Conservation (phyloP, 1,284 basidiomycete genomes). For the Malassezia arunalokei region DNA sequence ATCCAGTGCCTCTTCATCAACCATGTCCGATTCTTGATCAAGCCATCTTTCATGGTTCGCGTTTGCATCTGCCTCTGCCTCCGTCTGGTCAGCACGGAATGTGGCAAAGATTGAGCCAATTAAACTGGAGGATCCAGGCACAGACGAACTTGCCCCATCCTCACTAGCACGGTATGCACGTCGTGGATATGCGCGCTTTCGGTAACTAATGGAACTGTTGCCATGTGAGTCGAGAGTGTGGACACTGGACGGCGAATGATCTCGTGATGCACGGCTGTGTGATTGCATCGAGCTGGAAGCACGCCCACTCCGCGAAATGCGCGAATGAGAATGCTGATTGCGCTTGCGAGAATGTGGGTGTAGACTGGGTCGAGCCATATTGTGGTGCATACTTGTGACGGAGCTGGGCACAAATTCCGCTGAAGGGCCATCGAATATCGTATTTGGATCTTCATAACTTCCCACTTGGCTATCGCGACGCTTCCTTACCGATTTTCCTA, state of each 20-base stretch:
- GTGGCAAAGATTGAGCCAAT: constrained; percentile 38
- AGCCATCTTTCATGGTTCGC: constrained; percentile 17
- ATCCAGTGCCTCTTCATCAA: constrained; percentile 29
- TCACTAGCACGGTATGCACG: constrained; percentile 9
- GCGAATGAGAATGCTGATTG: constrained; percentile 17
- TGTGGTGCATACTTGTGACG: constrained; percentile 28
- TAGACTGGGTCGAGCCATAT: constrained; percentile 23
- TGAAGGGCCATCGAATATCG: constrained; percentile 42
- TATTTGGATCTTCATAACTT: constrained; percentile 37
- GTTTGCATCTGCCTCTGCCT: constrained; percentile 19
- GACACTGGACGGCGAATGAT: constrained; percentile 21
- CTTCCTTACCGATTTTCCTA: neutral
- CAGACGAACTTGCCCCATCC: constrained; percentile 16
- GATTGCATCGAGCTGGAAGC: constrained; percentile 12
- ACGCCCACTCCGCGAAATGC: constrained; percentile 26
- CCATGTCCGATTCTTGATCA: constrained; percentile 16
- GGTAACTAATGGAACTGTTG: constrained; percentile 17
- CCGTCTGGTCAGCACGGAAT: constrained; percentile 25
- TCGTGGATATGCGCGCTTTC: constrained; percentile 21
- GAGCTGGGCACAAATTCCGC: constrained; percentile 41
- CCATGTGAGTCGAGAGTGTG: constrained; percentile 14
- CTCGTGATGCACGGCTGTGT: constrained; percentile 18
- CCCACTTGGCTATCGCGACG: constrained; percentile 39
- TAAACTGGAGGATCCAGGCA: constrained; percentile 15
- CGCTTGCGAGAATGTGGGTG: constrained; percentile 6